Base-by-base conservation (phyloP, 768 basidiomycete species). In the Tubosaeta sp. region DNA sequence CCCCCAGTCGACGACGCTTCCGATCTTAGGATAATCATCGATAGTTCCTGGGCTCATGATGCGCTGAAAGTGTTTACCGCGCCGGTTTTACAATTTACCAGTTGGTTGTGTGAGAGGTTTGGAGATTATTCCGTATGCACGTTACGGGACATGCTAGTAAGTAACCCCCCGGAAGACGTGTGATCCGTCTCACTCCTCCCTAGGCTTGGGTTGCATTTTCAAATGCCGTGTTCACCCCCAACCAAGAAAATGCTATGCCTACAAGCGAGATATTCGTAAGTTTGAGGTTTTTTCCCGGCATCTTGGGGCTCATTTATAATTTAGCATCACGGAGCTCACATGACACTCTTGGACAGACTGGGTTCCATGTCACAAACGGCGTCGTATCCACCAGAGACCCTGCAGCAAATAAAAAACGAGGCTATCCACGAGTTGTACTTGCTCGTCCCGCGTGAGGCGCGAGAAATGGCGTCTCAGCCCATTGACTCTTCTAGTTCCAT, bases 201-300 rank as follows among this genome's bases (percentile, higher is more conserved):
- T 34, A 96, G 94, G 88, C 91, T 3, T 98, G 96, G 96, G 83
- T 94, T 6, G 71, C 74, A n/a, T 98, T 99, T 67, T 82, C 83
- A 9, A 94, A 95, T 68, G 69, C 78, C 3, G 73, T 78, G 29
- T 76, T 76, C 49, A 60, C 61, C 25, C 60, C 67, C 27, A 61
- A 59, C 27, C 49, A 50, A 36, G 62, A 55, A 27, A 57, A 69
- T 25, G 48, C 56, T 11, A 73, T 84, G 53, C 55, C 73, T 18
- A 48, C 65, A 1, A 59, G 73, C 53, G 79, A 82, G 50, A 76
- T 90, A 24, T 94, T 91, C 61, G 91, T 93, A 60, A 76, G 81
- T 72, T 6, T 18, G 12, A 25, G 14, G 29, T 13, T 21, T 36
- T 41, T 21, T 31, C 11, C 18, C 13, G 24, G 41, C 8, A 4